phyloP scores from a whole-genome alignment of 2,329 filamentous ascomycete species.

The Teratosphaeria viscida region DNA sequence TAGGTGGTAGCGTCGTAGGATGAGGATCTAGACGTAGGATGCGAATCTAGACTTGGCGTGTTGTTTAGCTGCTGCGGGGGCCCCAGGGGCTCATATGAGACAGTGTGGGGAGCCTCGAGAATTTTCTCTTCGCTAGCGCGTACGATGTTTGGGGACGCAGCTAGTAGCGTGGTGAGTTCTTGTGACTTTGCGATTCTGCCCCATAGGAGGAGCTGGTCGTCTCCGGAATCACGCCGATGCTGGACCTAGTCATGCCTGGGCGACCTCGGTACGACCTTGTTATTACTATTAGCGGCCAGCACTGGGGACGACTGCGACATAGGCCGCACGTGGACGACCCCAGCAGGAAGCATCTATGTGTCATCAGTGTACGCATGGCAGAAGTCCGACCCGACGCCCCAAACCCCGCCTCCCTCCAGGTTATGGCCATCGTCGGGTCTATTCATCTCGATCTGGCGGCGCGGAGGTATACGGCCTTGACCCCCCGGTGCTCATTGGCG shows the following conservation, averaged over 20 bases:
- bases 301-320: background rate
- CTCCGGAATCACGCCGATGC: background rate
- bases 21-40: background rate
- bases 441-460: background rate
- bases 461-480: background rate
- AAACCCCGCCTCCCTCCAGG: background rate
- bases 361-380: background rate
- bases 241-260: background rate
- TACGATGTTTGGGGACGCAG: background rate
- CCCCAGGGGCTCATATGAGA: background rate
- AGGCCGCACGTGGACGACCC: background rate
- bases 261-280: too few relatives aligned
- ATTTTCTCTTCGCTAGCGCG: background rate
- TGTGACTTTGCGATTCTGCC: background rate
- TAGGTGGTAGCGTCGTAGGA: too few relatives aligned
- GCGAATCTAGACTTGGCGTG: background rate
- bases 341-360: background rate
- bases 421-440: background rate
- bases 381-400: background rate
- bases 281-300: background rate
- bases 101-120: background rate
- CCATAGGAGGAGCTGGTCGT: background rate
- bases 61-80: background rate
- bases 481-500: background rate
- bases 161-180: background rate